Percentiles rank a stretch among this genome's conserved stretches.
Evolutionary conservation across 345 rosid species (phyloP).

Genomic region (Lepidium aucheri): DNA sequence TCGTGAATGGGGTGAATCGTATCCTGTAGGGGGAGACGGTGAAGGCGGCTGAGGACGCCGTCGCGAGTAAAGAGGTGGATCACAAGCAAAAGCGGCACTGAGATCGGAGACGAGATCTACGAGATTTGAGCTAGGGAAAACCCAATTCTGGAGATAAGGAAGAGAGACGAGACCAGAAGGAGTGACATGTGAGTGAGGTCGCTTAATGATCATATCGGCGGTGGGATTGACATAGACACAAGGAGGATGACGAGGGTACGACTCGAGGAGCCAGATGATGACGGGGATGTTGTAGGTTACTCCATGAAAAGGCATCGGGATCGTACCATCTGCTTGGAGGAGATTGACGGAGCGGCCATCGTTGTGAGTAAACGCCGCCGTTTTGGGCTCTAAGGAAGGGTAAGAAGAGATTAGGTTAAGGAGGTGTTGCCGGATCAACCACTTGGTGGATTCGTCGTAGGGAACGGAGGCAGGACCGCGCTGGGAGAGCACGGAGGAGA

Average conservation of each 20-base stretch:
- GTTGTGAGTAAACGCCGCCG: slow-evolving; percentile 92
- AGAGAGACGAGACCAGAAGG: slow-evolving; percentile 88
- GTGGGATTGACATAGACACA: slow-evolving; percentile 91
- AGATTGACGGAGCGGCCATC: slow-evolving; percentile 94
- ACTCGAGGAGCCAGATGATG: slow-evolving; percentile 86
- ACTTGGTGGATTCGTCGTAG: slow-evolving; percentile 75
- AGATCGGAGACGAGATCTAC: slow-evolving; percentile 65
- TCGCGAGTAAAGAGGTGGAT: slow-evolving; percentile 90
- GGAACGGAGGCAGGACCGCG: slow-evolving; percentile 87
- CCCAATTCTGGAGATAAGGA: slow-evolving; percentile 80
- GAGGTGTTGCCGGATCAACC: slow-evolving; percentile 92
- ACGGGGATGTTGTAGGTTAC: slow-evolving; percentile 92
- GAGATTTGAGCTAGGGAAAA: slow-evolving; percentile 79
- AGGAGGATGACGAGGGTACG: slow-evolving; percentile 92
- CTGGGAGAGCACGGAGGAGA: slow-evolving; percentile 77
- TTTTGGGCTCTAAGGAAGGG: slow-evolving; percentile 85
- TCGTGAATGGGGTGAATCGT: slow-evolving; percentile 21
- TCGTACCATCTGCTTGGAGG: slow-evolving; percentile 89
- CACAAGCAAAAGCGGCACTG: slow-evolving; percentile 49
- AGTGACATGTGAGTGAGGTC: slow-evolving; percentile 75
- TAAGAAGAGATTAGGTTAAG: slow-evolving; percentile 43
- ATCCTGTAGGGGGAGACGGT: slow-evolving; percentile 15
- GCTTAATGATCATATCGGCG: slow-evolving; percentile 89
- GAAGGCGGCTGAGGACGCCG: slow-evolving; percentile 46
- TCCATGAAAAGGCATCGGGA: slow-evolving; percentile 78